Evolutionary conservation across 345 rosid species (phyloP).

Genomic region (Geranium brycei): DNA sequence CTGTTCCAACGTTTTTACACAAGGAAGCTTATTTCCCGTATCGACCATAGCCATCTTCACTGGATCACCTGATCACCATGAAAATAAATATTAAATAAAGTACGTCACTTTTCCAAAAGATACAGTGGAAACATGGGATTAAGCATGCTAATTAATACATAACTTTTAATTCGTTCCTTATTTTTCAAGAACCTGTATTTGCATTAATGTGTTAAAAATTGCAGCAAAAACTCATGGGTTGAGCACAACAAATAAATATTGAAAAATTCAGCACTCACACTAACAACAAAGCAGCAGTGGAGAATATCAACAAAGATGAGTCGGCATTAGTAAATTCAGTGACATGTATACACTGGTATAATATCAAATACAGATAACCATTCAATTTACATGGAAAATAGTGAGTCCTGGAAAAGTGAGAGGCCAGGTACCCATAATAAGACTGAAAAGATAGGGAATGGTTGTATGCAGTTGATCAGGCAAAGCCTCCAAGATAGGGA

Average conservation of each 20-base stretch:
- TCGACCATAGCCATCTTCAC: conserved; percentile 58
- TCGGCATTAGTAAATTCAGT: no score
- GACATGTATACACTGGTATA: background rate
- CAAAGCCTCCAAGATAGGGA: conserved; percentile 49
- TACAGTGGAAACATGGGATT: background rate
- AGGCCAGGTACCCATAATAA: conserved; percentile 41
- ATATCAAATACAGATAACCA: no score
- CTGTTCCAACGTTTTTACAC: no score
- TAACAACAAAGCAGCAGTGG: no score
- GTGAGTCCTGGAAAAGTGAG: background rate
- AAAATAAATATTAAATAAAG: background rate
- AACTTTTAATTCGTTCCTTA: background rate
- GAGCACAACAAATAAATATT: no score
- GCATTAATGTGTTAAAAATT: no score
- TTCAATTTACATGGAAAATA: no score
- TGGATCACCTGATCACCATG: conserved; percentile 49
- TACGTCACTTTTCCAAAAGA: background rate
- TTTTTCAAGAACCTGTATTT: no score
- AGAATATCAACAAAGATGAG: background rate
- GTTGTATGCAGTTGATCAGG: conserved; percentile 49
- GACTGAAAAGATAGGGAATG: conserved; percentile 60
- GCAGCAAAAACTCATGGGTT: no score
- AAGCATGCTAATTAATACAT: background rate
- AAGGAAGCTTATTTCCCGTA: conserved; percentile 24
- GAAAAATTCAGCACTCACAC: no score